Base-by-base conservation (phyloP, 192 early-diverging fungal species). In the Mortierella antarctica region DNA sequence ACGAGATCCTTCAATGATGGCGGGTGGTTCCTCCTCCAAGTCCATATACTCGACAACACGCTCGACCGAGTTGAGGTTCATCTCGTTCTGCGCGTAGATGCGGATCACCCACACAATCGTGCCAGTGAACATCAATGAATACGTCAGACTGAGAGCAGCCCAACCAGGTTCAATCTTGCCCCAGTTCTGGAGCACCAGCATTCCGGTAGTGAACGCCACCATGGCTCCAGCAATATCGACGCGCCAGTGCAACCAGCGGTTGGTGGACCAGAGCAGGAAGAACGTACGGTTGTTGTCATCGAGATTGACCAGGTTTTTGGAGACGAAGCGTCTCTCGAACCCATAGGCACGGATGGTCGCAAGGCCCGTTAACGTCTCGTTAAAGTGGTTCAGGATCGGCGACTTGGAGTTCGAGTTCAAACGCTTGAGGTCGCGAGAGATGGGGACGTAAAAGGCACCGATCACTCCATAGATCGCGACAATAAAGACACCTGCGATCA, bases 31-130 rank as follows among this genome's bases (percentile, higher is more conserved):
- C 73, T 96, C 89, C 20, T 95, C 95, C 41, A 97, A 73, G 0
- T 82, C 68, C 62, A 93, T 57, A 62, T 97, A 98, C 84, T 97
- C 96, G 40, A 86, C 73, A 17, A 97, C 83, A 45, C 97, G 92
- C 82, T 98, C 97, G 50, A 97, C 91, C 40, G 93, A 84, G 68
- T 95, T 96, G 88, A 97, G 86, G 74, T 86, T 89, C 88, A 96
- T 93, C 78, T 98, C 96, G 85, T 95, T 93, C 66, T 91, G 74
- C 56, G 90, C 89, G 72, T 94, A 94, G 70, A 85, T 86, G 42
- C 96, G 90, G 54, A 98, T 88, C 13, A 94, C 73, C 95, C 95
- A 96, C 50, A 94, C 74, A 71, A 96, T 79, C 58, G 87, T 85
- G 40, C 88, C 85, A 12, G 95, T 93, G 80, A 99, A 97, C 72